Evolutionary conservation across 2,329 filamentous ascomycete species (phyloP).

Genomic region (Orbilia javanica): DNA sequence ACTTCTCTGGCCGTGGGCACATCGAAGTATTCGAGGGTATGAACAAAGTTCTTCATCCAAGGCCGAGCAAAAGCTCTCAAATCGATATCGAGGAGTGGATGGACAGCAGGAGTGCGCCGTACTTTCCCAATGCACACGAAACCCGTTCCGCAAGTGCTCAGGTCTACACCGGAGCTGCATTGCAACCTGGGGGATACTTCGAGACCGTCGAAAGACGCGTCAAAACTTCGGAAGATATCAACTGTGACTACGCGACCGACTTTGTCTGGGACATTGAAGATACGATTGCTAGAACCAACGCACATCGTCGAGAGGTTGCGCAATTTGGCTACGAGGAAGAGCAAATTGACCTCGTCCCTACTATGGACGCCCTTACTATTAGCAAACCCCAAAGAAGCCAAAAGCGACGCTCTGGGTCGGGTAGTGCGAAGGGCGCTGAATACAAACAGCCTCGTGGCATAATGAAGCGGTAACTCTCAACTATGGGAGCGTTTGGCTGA

Average conservation of each 20-base stretch:
- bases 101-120: background rate
- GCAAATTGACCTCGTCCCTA: background rate
- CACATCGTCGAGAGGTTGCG: background rate
- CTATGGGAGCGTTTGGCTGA: background rate
- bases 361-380: background rate
- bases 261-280: background rate
- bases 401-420: background rate
- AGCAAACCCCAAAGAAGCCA: background rate
- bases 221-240: conserved; percentile 12
- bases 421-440: conserved; percentile 18
- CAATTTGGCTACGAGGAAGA: background rate
- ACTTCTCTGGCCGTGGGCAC: background rate
- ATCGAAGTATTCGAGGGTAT: background rate
- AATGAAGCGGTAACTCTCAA: background rate
- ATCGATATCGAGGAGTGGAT: conserved; percentile 19
- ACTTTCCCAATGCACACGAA: background rate
- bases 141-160: conserved; percentile 23
- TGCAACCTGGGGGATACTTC: conserved; percentile 5
- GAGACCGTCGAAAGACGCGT: background rate
- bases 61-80: background rate
- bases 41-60: conserved; percentile 32
- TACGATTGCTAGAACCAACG: background rate
- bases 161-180: background rate
- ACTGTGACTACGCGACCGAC: background rate
- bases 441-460: conserved; percentile 29